A percentile compares a stretch with the other conserved stretches of the same genome.
These are phyloP conservation scores for Lipomyces sp. DNA, from an alignment of 805 yeast species.

Conservation along the genomic window DNA sequence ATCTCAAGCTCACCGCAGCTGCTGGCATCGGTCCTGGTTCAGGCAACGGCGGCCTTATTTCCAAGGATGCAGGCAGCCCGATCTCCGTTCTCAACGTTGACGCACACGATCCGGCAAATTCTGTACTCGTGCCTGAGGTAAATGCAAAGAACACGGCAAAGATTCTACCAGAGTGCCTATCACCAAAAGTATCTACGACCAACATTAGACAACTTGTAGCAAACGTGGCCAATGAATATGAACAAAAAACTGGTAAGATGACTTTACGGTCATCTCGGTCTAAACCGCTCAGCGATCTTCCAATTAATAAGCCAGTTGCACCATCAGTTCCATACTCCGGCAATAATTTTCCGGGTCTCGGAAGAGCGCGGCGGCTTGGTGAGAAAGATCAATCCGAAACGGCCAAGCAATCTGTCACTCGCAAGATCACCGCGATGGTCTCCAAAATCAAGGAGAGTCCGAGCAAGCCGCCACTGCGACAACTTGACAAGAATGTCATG, in stretches of 20 bases:
- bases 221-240: constrained; percentile 20
- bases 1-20: constrained; percentile 24
- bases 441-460: background rate
- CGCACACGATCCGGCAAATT: constrained; percentile 1
- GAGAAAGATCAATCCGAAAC: constrained; percentile 18
- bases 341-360: constrained; percentile 20
- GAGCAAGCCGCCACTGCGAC: constrained; percentile 1
- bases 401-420: background rate
- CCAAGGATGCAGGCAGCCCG: constrained; percentile 30
- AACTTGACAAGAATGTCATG: constrained; percentile 2
- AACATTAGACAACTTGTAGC: constrained; percentile 29
- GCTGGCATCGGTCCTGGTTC: constrained; percentile 37
- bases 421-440: background rate
- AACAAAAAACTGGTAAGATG: background rate
- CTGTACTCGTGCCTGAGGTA: background rate
- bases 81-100: constrained; percentile 14
- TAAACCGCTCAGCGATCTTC: constrained; percentile 31
- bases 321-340: background rate
- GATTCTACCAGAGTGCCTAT: constrained; percentile 32
- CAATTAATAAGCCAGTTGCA: constrained; percentile 19
- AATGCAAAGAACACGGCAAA: constrained; percentile 10
- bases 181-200: constrained; percentile 28
- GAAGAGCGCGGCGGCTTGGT: constrained; percentile 28
- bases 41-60: constrained; percentile 16
- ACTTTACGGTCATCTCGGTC: constrained; percentile 22